phyloP scores from a whole-genome alignment of 2,329 filamentous ascomycete species.

The Periconia digitata region DNA sequence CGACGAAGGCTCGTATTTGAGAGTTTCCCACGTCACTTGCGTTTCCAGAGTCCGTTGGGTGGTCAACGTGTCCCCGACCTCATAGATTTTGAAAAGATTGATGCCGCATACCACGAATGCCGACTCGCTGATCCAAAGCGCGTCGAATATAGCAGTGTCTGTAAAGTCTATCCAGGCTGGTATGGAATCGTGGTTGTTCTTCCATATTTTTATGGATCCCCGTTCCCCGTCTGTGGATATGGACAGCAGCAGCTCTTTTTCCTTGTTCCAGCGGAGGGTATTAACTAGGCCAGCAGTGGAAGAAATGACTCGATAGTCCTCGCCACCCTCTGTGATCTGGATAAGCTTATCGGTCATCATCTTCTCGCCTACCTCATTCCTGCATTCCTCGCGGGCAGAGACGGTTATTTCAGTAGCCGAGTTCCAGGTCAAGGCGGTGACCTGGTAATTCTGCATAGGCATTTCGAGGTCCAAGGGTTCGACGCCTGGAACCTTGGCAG shows the following conservation, averaged over 20 bases:
- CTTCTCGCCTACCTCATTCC: slow-evolving; percentile 40
- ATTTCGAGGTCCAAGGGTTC: slow-evolving; percentile 27
- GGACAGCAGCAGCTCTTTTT: slow-evolving; percentile 35
- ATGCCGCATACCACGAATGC: slow-evolving; percentile 49
- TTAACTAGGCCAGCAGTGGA: slow-evolving; percentile 42
- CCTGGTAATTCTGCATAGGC: slow-evolving; percentile 32
- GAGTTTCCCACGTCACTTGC: slow-evolving; percentile 36
- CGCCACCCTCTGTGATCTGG: slow-evolving; percentile 33
- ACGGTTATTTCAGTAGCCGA: slow-evolving; percentile 35
- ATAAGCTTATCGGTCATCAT: slow-evolving; percentile 43
- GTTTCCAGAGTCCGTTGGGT: slow-evolving; percentile 36
- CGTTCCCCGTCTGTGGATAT: slow-evolving; percentile 44
- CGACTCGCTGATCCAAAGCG: slow-evolving; percentile 47
- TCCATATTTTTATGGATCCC: slow-evolving; percentile 44
- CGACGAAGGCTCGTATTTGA: slow-evolving; percentile 45
- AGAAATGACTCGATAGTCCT: slow-evolving; percentile 35
- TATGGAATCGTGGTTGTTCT: slow-evolving; percentile 36
- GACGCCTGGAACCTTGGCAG: slow-evolving; percentile 10
- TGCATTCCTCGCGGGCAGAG: slow-evolving; percentile 37
- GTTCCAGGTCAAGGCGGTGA: slow-evolving; percentile 42
- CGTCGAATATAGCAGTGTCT: slow-evolving; percentile 46
- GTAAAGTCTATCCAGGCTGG: slow-evolving; percentile 47
- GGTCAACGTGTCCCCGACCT: slow-evolving; percentile 30
- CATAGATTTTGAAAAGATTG: slow-evolving; percentile 42
- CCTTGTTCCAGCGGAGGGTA: slow-evolving; percentile 39